These are phyloP conservation scores for Nymphaea colorata DNA, from an alignment of 164 flowering plant genomes.

Conservation along the genomic window DNA sequence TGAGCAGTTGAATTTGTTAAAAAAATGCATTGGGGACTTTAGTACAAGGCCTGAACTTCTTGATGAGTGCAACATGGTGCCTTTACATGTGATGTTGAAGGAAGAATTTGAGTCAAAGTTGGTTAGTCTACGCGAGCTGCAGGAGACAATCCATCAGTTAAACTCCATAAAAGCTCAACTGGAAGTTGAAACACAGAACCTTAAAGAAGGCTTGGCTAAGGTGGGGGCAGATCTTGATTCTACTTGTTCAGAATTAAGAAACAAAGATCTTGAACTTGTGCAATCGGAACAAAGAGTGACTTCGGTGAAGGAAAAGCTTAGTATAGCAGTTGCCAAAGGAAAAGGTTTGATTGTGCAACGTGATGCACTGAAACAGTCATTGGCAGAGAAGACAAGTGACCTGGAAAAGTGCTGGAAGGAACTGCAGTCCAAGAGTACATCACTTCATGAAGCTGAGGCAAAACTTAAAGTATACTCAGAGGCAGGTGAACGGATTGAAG, in stretches of 20 bases:
- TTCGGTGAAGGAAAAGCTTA: constrained; percentile 84
- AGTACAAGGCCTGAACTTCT: constrained; percentile 3
- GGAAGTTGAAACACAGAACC: constrained; percentile 39
- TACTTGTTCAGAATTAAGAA: constrained; percentile 33
- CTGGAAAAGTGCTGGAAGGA: constrained; percentile 68
- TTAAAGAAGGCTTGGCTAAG: constrained; percentile 42
- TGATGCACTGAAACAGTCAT: constrained; percentile 67
- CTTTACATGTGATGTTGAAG: constrained; percentile 8
- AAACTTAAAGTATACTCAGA: constrained; percentile 69
- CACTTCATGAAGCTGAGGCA: constrained; percentile 51
- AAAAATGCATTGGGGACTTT: constrained; percentile 3
- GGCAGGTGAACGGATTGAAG: constrained; percentile 96
- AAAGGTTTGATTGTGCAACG: constrained; percentile 90
- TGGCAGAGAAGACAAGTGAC: constrained; percentile 65
- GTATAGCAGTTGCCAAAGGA: constrained; percentile 95
- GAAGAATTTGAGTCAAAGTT: constrained; percentile 30
- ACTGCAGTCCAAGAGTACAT: constrained; percentile 51
- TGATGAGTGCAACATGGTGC: background rate
- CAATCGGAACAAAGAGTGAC: constrained; percentile 85
- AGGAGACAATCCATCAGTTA: constrained; percentile 34
- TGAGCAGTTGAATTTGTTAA: constrained; percentile 20
- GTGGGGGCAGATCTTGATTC: constrained; percentile 31
- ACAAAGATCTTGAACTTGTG: constrained; percentile 59
- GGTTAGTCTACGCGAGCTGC: constrained; percentile 30
- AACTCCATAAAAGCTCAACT: constrained; percentile 25